Evolutionary conservation across 108 stramenopile species (phyloP).

Genomic region (Stephanodiscus minutulus): DNA sequence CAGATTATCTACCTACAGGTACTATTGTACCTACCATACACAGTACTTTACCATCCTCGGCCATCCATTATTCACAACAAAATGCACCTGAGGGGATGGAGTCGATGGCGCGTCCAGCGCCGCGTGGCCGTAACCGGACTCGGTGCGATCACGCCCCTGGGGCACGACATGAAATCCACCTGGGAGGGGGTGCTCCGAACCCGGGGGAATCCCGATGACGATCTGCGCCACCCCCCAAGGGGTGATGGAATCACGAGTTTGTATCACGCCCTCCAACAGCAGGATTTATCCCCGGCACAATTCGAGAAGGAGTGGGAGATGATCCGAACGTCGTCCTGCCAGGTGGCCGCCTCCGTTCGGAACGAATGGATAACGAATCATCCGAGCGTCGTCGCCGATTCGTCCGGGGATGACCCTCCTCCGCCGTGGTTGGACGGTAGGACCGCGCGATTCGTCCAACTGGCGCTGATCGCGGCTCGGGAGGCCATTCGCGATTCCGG

Average conservation of each 20-base stretch:
- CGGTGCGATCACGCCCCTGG: slow-evolving; percentile 91
- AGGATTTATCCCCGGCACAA: slow-evolving; percentile 44
- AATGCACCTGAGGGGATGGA: too few species aligned
- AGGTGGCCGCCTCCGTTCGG: slow-evolving; percentile 79
- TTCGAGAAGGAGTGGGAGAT: slow-evolving; percentile 56
- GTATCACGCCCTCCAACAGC: slow-evolving; percentile 52
- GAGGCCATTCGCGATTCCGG: slow-evolving; percentile 66
- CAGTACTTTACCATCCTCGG: too few species aligned
- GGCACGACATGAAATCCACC: slow-evolving; percentile 62
- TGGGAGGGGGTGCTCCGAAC: slow-evolving; percentile 66
- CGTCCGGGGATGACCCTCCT: background rate
- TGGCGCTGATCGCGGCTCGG: slow-evolving; percentile 76
- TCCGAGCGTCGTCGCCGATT: background rate
- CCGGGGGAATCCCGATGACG: background rate
- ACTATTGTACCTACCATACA: too few species aligned
- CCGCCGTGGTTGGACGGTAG: slow-evolving; percentile 47
- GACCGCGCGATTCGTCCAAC: slow-evolving; percentile 72
- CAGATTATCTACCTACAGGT: too few species aligned
- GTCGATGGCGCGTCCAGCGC: slow-evolving; percentile 28
- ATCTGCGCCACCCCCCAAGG: background rate
- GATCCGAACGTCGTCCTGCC: slow-evolving; percentile 66
- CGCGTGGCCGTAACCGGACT: slow-evolving; percentile 95
- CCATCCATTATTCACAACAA: too few species aligned
- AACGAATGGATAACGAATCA: slow-evolving; percentile 27
- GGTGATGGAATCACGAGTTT: slow-evolving; percentile 59